These are phyloP conservation scores for Plasmodium fragile DNA, from an alignment of 169 alveolate species.

Conservation along the genomic window DNA sequence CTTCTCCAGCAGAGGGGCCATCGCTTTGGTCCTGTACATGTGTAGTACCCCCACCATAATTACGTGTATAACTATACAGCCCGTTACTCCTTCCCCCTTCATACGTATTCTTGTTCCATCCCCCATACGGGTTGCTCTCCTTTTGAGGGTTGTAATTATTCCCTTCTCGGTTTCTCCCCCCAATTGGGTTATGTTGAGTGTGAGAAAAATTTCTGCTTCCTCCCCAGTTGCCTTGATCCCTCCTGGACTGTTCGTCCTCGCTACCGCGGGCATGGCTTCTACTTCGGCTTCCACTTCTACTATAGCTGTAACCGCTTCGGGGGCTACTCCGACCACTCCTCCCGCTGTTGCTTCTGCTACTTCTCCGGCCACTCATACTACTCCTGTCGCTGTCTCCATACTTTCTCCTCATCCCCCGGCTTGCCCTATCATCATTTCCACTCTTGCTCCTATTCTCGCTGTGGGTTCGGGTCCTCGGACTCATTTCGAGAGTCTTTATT, in stretches of 20 bases:
- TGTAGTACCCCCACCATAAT: neutral
- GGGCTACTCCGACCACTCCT: neutral
- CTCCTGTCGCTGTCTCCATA: neutral
- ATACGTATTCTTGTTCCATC: neutral
- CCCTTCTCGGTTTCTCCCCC: neutral
- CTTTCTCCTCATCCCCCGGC: neutral
- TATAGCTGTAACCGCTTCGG: neutral
- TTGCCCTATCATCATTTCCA: neutral
- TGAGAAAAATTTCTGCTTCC: neutral
- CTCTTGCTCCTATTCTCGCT: neutral
- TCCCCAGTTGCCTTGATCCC: neutral
- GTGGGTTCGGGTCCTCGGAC: neutral
- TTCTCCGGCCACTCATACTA: neutral
- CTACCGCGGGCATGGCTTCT: neutral
- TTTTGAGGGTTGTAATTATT: neutral
- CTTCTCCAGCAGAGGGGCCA: neutral
- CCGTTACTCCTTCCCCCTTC: neutral
- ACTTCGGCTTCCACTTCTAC: neutral
- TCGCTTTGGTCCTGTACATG: no score
- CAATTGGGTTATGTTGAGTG: neutral
- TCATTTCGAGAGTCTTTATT: neutral
- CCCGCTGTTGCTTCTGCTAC: neutral
- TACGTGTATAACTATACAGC: neutral
- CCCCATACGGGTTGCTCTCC: neutral
- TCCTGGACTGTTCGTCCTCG: neutral